These are phyloP conservation scores for Neofusicoccum laricinum DNA, from an alignment of 2,329 filamentous ascomycete genomes.

Conservation along the genomic window DNA sequence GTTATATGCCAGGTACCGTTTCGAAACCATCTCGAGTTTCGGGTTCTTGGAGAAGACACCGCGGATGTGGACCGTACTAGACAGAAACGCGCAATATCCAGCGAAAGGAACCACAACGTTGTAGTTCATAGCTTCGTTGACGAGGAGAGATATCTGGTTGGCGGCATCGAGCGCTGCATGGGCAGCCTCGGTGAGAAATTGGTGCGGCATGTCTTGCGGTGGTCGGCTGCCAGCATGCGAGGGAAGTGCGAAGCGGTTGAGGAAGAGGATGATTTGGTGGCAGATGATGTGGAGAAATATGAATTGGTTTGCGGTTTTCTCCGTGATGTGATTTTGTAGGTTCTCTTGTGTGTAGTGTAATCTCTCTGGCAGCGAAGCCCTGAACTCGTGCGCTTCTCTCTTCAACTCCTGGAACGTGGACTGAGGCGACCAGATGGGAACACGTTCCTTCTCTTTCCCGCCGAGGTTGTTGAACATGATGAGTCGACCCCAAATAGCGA, in stretches of 20 bases:
- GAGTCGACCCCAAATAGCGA: conserved; percentile 86
- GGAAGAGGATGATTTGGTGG: conserved; percentile 85
- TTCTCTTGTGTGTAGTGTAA: conserved; percentile 80
- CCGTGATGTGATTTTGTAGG: conserved; percentile 76
- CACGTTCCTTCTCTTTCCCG: conserved; percentile 72
- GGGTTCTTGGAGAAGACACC: conserved; percentile 85
- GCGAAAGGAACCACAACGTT: conserved; percentile 87
- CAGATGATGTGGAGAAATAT: conserved; percentile 86
- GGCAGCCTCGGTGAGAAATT: conserved; percentile 74
- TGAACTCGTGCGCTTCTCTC: conserved; percentile 68
- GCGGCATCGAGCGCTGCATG: conserved; percentile 78
- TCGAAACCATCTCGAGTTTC: conserved; percentile 71
- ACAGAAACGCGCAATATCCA: conserved; percentile 90
- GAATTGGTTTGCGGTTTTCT: conserved; percentile 86
- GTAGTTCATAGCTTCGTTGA: conserved; percentile 76
- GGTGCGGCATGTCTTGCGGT: conserved; percentile 68
- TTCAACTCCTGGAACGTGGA: conserved; percentile 73
- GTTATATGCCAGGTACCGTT: conserved; percentile 80
- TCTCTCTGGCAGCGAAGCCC: conserved; percentile 63
- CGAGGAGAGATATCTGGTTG: conserved; percentile 78
- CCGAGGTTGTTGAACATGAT: conserved; percentile 89
- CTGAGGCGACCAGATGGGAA: conserved; percentile 77
- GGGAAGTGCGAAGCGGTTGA: conserved; percentile 82
- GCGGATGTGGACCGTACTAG: conserved; percentile 90
- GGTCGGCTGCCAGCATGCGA: conserved; percentile 62